Base-by-base conservation (phyloP, 768 basidiomycete genomes). In the Leccinum aurantiacum region DNA sequence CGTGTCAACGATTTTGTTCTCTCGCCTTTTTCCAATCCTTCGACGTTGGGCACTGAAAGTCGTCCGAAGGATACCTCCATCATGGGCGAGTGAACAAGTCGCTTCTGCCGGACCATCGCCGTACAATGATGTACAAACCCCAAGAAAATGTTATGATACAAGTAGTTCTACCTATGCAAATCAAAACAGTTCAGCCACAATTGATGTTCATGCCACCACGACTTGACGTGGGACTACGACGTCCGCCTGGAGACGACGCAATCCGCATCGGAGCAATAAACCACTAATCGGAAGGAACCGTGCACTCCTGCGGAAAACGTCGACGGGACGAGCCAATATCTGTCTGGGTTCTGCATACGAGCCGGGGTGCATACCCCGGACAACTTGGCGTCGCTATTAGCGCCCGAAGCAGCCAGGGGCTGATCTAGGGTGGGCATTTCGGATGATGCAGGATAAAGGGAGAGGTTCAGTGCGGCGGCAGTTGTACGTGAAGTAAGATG, bases 1-100 rank as follows among this genome's bases (percentile, higher is more conserved):
- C 76, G 87, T 14, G 83, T 91, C 49, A 93, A 94, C 68, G 86
- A 89, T 63, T 90, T 81, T 63, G 71, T 92, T 6, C 80, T 94
- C 65, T 82, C 84, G 3, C 69, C 72, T 1, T 54, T 61, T 17
- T 37, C 49, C 33, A 3, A 49, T 13, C 44, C 47, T 11, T 41
- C 35, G 25, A 29, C 3, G 25, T 5, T 37, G 9, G 19, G 19
- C 25, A 4, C 47, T 25, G 24, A 8, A 35, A 50, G 47, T 15
- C 41, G 33, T 46, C 11, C 37, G 8, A 48, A 50, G 3, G 2
- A 14, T 8, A n/a, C 31, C n/a, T 22, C 49, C 11, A 37, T 24
- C 38, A 17, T 14, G 29, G 44, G 35, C 22, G 15, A 15, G 13
- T 41, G 29, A 41, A 52, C 48, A 35, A 24, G 11, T n/a, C 19